phyloP scores from a whole-genome alignment of 768 basidiomycete genomes.

The Suillus spraguei region DNA sequence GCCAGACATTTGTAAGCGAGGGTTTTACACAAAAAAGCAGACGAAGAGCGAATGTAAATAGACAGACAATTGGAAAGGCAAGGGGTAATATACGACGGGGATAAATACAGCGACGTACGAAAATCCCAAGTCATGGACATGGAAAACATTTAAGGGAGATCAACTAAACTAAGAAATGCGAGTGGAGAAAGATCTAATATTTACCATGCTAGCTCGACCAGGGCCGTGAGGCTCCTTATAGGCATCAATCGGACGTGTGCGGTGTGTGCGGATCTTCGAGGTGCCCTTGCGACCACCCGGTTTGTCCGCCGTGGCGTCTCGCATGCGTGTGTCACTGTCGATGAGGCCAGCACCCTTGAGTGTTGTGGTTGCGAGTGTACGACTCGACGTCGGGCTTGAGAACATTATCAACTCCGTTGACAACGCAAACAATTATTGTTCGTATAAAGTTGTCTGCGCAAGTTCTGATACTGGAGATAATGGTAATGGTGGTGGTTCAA shows the following conservation, averaged over 20 bases:
- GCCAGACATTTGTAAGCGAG: constrained; percentile 23
- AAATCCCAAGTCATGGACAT: constrained; percentile 11
- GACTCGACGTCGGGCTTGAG: constrained; percentile 61
- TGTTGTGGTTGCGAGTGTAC: constrained; percentile 60
- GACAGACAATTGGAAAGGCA: constrained; percentile 3
- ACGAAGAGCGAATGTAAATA: constrained; percentile 21
- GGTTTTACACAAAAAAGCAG: constrained; percentile 30
- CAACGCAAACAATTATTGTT: not conserved
- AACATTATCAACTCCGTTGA: constrained; percentile 42
- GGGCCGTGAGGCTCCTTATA: constrained; percentile 52
- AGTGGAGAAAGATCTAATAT: constrained; percentile 45
- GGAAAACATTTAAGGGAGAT: constrained; percentile 20
- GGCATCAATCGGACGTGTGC: constrained; percentile 60
- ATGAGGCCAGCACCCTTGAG: constrained; percentile 75
- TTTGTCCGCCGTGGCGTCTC: constrained; percentile 61
- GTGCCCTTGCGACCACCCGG: constrained; percentile 74
- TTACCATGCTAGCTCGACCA: constrained; percentile 64
- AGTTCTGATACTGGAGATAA: not conserved
- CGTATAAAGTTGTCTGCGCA: not conserved
- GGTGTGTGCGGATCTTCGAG: constrained; percentile 62
- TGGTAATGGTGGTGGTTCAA: constrained; percentile 19
- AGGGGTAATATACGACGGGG: constrained; percentile 5
- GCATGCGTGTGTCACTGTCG: constrained; percentile 76
- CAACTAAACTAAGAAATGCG: constrained; percentile 20
- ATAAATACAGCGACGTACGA: constrained; percentile 10